phyloP scores from a whole-genome alignment of 2,329 filamentous ascomycete species.

The Trichoderma atrobrunneum region DNA sequence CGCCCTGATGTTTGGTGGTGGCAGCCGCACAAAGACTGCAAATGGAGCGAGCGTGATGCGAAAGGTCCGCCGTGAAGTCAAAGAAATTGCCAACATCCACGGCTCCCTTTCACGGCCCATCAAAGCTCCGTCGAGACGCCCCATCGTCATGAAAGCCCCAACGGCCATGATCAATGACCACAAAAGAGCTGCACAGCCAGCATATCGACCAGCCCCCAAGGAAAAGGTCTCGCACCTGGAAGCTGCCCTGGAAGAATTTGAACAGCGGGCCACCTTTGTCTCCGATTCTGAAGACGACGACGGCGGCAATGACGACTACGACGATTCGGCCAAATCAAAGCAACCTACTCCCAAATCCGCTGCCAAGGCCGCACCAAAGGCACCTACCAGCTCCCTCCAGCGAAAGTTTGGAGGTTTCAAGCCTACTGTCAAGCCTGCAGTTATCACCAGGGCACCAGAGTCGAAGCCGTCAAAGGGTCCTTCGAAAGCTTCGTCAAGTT shows the following conservation, averaged over 20 bases:
- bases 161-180: slow-evolving; percentile 53
- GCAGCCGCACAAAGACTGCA: slow-evolving; percentile 51
- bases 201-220: slow-evolving; percentile 29
- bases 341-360: slow-evolving; percentile 13
- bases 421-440: neutral
- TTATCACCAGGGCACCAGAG: neutral
- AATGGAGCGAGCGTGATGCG: slow-evolving; percentile 54
- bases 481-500: neutral
- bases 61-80: slow-evolving; percentile 55
- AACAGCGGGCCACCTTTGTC: slow-evolving; percentile 39
- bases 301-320: slow-evolving; percentile 26
- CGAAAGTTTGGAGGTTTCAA: slow-evolving; percentile 14
- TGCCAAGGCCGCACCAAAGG: neutral
- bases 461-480: neutral
- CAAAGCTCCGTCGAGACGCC: slow-evolving; percentile 31
- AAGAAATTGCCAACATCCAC: slow-evolving; percentile 49
- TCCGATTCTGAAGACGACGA: slow-evolving; percentile 40
- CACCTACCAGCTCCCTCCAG: neutral
- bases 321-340: slow-evolving; percentile 8
- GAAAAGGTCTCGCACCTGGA: slow-evolving; percentile 24
- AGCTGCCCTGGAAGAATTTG: slow-evolving; percentile 32
- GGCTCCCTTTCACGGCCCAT: slow-evolving; percentile 42
- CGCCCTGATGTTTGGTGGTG: slow-evolving; percentile 44
- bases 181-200: slow-evolving; percentile 42
- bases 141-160: slow-evolving; percentile 51